A percentile compares a stretch with the other conserved stretches of the same genome.
These are phyloP conservation scores for Magnusiomyces starmeri DNA, from an alignment of 1,139 yeast genomes.

Conservation along the genomic window DNA sequence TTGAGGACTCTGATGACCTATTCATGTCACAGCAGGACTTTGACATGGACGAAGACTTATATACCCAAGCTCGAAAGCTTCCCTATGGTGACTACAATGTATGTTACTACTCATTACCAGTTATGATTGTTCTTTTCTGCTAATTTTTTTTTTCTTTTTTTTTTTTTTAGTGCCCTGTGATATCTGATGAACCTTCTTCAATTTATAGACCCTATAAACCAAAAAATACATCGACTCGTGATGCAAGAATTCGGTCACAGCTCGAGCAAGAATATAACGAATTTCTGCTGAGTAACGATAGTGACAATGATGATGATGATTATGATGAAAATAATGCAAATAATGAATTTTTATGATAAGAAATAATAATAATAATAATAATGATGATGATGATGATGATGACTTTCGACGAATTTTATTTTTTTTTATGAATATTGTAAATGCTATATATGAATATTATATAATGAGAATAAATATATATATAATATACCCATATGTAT, in stretches of 20 bases:
- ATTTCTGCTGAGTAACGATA: no score
- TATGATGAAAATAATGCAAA: background rate
- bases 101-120: slow-evolving; percentile 3
- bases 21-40: slow-evolving; percentile 30
- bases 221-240: slow-evolving; percentile 14
- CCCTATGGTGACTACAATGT: slow-evolving; percentile 48
- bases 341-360: background rate
- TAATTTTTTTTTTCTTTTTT: background rate
- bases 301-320: slow-evolving; percentile 1
- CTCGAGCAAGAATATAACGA: slow-evolving; percentile 15
- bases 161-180: slow-evolving; percentile 41
- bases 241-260: slow-evolving; percentile 7
- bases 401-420: no score
- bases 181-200: slow-evolving; percentile 42
- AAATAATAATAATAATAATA: background rate
- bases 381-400: background rate
- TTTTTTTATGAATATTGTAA: background rate
- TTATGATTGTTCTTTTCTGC: background rate
- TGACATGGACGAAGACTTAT: slow-evolving; percentile 39
- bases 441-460: background rate
- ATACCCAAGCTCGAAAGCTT: slow-evolving; percentile 38
- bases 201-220: slow-evolving; percentile 31
- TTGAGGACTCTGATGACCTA: background rate
- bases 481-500: no score
- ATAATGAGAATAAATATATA: background rate